Evolutionary conservation across 2,329 filamentous ascomycete genomes (phyloP).

Genomic region (Cercospora canescens): DNA sequence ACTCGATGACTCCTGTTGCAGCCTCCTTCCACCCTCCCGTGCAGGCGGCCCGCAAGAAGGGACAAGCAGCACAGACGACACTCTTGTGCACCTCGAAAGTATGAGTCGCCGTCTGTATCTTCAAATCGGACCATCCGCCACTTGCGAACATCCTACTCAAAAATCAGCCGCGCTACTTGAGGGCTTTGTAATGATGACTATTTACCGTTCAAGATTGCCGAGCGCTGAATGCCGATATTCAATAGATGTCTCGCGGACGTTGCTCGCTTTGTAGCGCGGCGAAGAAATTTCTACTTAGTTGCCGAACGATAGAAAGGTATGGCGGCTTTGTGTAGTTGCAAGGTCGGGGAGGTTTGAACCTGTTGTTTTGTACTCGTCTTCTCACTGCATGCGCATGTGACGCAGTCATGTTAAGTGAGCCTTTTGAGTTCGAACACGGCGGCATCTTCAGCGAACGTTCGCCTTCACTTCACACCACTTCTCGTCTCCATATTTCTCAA

Average conservation of each 20-base stretch:
- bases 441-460: background rate
- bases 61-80: background rate
- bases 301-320: background rate
- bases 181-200: background rate
- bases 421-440: background rate
- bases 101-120: background rate
- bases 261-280: background rate
- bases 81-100: constrained; percentile 8
- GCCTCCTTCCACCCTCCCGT: background rate
- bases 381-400: background rate
- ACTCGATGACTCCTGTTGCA: background rate
- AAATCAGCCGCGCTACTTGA: background rate
- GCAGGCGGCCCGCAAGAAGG: constrained; percentile 2
- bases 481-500: background rate
- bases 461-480: background rate
- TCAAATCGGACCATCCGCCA: constrained; percentile 4
- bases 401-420: background rate
- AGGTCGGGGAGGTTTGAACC: too few species aligned
- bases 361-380: too few species aligned
- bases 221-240: background rate
- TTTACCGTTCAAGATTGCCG: background rate
- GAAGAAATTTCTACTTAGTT: background rate
- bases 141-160: background rate
- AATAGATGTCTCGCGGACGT: background rate
- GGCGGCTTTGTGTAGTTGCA: background rate